These are phyloP conservation scores for Urochloa ruziziensis DNA, from an alignment of 176 grass and related monocot species.

Conservation along the genomic window DNA sequence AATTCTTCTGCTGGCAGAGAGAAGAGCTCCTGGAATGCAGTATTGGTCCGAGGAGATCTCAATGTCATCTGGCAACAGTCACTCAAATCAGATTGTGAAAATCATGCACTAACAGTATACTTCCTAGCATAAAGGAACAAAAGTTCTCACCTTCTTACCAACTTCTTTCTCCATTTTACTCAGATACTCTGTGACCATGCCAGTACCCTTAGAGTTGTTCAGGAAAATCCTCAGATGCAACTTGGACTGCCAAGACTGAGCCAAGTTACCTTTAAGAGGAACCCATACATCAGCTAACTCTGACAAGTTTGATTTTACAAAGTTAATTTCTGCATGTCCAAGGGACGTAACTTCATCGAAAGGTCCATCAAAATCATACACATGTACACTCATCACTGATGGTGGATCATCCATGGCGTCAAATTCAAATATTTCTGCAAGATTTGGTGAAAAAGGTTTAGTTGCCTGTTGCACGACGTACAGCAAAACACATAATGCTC, in stretches of 20 bases:
- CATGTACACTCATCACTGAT: conserved; percentile 77
- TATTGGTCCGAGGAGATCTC: conserved; percentile 81
- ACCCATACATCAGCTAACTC: conserved; percentile 87
- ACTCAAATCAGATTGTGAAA: conserved; percentile 39
- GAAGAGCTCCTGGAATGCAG: conserved; percentile 91
- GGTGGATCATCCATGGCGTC: conserved; percentile 93
- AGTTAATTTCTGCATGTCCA: conserved; percentile 89
- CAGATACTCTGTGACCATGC: conserved; percentile 68
- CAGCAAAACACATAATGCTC: neutral
- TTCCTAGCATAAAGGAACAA: neutral
- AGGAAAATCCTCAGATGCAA: conserved; percentile 87
- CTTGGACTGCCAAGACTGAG: conserved; percentile 82
- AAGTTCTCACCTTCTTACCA: conserved; percentile 79
- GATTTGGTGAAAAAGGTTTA: conserved; percentile 23
- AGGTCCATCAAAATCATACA: conserved; percentile 96
- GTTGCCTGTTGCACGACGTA: neutral
- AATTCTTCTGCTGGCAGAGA: conserved; percentile 88
- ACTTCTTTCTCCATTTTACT: conserved; percentile 98
- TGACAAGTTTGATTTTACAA: conserved; percentile 89
- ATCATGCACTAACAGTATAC: neutral
- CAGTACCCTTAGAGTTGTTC: conserved; percentile 76
- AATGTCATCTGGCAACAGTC: conserved; percentile 66
- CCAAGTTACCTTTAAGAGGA: conserved; percentile 86
- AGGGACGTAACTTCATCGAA: conserved; percentile 83
- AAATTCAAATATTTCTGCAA: conserved; percentile 96